Percentiles rank a stretch among this genome's conserved stretches.
Evolutionary conservation across 2,329 filamentous ascomycete species (phyloP).

Genomic region (Colletotrichum cereale): DNA sequence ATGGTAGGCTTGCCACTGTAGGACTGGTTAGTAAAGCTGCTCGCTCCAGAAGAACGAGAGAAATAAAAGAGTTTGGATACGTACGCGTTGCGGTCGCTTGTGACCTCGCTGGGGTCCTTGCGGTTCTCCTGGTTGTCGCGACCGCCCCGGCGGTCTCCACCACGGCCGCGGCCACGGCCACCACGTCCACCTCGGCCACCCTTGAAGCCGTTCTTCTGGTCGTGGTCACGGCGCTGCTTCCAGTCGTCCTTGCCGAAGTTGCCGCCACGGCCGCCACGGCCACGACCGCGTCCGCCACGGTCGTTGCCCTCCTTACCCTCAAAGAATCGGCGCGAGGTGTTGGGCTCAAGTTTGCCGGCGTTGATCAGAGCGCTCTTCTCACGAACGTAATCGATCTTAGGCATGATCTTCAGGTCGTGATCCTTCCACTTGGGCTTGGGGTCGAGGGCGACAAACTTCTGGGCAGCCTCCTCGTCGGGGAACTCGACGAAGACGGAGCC

Average conservation of each 20-base stretch:
- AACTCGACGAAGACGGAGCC: conserved; percentile 98
- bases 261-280: conserved; percentile 53
- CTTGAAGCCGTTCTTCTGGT: conserved; percentile 70
- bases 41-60: neutral
- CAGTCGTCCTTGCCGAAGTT: conserved; percentile 65
- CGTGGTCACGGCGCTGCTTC: conserved; percentile 73
- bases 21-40: conserved; percentile 29
- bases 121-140: conserved; percentile 53
- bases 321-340: conserved; percentile 60
- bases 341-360: conserved; percentile 76
- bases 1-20: conserved; percentile 56
- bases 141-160: conserved; percentile 52
- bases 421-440: conserved; percentile 88
- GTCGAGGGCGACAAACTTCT: conserved; percentile 84
- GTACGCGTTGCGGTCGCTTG: conserved; percentile 51
- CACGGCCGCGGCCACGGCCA: conserved; percentile 54
- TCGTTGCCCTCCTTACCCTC: conserved; percentile 57
- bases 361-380: conserved; percentile 80
- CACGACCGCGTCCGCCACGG: conserved; percentile 48
- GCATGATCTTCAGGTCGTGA: conserved; percentile 83
- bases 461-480: conserved; percentile 79
- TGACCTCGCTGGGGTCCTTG: conserved; percentile 48
- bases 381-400: conserved; percentile 89
- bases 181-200: conserved; percentile 59
- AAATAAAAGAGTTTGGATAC: conserved; percentile 33